Conservation (phyloP, 2,329 filamentous ascomycete species). For the Bipolaris victoriae region DNA sequence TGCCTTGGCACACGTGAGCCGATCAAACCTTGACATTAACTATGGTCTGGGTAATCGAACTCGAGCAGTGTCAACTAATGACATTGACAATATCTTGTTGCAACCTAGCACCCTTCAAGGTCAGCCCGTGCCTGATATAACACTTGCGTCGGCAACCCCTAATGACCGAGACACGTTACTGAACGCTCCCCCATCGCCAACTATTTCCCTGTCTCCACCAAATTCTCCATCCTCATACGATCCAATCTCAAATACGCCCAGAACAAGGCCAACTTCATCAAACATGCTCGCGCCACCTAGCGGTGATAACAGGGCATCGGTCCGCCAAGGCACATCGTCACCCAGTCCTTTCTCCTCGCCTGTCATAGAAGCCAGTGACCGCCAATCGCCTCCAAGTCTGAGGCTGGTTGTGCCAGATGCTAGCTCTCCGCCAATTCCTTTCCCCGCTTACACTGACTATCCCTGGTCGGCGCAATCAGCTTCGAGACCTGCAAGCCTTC, state of each 20-base stretch:
- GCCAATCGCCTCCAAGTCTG: constrained; percentile 44
- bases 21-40: constrained; percentile 42
- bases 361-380: constrained; percentile 27
- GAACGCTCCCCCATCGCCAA: constrained; percentile 45
- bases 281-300: constrained; percentile 50
- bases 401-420: constrained; percentile 51
- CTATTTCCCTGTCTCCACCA: constrained; percentile 50
- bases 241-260: constrained; percentile 36
- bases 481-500: constrained; percentile 62
- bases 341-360: constrained; percentile 39
- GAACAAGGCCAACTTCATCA: constrained; percentile 26
- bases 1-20: constrained; percentile 27
- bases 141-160: constrained; percentile 44
- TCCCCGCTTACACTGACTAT: constrained; percentile 70
- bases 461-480: constrained; percentile 49
- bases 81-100: constrained; percentile 56
- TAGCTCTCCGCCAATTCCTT: constrained; percentile 63
- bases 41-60: constrained; percentile 39
- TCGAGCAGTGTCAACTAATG: constrained; percentile 67
- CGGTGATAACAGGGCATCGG: constrained; percentile 31
- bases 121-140: constrained; percentile 39
- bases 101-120: constrained; percentile 48
- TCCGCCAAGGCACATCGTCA: constrained; percentile 26
- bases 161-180: constrained; percentile 28
- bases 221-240: constrained; percentile 39